Evolutionary conservation across 345 rosid genomes (phyloP).

Genomic region (Citrus sinensis): DVS_A1.0 CM039169.1:12874501-12875000

Average conservation of each 20-base stretch:
- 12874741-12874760: slow-evolving; percentile 42
- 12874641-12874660: slow-evolving; percentile 92
- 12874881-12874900: neutral
- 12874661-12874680: slow-evolving; percentile 75
- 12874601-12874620: slow-evolving; percentile 21
- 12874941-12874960: neutral
- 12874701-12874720: slow-evolving; percentile 57
- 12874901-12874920: neutral
- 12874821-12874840: neutral
- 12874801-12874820: neutral
- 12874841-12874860: neutral
- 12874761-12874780: slow-evolving; percentile 47
- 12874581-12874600: slow-evolving; percentile 3
- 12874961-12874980: neutral
- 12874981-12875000: neutral
- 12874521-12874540: slow-evolving; percentile 56
- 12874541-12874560: neutral
- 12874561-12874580: neutral
- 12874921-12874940: neutral
- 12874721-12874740: slow-evolving; percentile 35
- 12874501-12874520: slow-evolving; percentile 84
- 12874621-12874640: slow-evolving; percentile 82
- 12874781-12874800: neutral
- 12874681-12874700: slow-evolving; percentile 57
- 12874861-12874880: neutral